A percentile compares a stretch with the other conserved stretches of the same genome.
Conservation (phyloP, 2,329 filamentous ascomycete genomes). For the Sarocladium strictum region DNA sequence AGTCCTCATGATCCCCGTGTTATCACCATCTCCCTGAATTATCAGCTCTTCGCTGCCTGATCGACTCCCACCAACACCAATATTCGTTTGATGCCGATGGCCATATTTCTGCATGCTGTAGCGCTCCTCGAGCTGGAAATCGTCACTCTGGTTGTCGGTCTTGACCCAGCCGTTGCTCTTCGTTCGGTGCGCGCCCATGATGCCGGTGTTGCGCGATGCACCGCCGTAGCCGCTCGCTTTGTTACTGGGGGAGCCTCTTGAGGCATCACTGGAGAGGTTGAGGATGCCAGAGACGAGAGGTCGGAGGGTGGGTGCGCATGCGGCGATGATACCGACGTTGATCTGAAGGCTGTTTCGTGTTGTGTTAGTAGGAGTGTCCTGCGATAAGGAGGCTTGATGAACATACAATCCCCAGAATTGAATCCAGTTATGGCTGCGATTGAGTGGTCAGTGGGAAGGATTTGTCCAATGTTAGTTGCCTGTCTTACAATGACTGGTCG, state of each 20-base stretch:
- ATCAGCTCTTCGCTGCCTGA: conserved; percentile 3
- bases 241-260: conserved; percentile 1
- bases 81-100: not conserved
- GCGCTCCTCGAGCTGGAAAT: not conserved
- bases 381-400: too few relatives aligned
- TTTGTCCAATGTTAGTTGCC: too few relatives aligned
- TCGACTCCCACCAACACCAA: not conserved
- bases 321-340: conserved; percentile 18
- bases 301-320: conserved; percentile 18
- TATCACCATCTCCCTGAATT: not conserved
- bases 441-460: not conserved
- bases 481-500: conserved; percentile 9
- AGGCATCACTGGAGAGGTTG: not conserved
- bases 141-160: not conserved
- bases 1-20: not conserved
- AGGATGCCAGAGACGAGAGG: conserved; percentile 6
- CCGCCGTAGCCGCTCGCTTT: not conserved
- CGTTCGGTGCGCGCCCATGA: not conserved
- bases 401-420: conserved; percentile 6
- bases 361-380: not conserved
- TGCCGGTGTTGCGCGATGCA: not conserved
- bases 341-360: conserved; percentile 12
- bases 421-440: conserved; percentile 1
- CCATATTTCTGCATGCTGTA: not conserved
- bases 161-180: conserved; percentile 7